Base-by-base conservation (phyloP, 2,329 filamentous ascomycete genomes). In the Karstenula rhodostoma region DNA sequence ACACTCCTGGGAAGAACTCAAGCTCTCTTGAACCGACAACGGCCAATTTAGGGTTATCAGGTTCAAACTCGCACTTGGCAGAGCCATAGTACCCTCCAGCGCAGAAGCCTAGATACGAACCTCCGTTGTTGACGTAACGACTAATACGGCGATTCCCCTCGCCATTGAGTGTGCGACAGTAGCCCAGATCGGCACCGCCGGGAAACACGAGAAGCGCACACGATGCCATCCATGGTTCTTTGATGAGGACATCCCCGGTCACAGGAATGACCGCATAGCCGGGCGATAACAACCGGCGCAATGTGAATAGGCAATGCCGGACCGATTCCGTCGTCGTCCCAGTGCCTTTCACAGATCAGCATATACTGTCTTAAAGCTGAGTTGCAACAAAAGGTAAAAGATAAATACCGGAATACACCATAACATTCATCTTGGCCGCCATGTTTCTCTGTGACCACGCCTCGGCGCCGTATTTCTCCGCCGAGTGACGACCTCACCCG, bases 231-330 rank as follows among this genome's bases (percentile, higher is more conserved):
- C 95, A 99, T 13, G 95, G 95, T 77, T 99, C 95, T 67, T 94
- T 93, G 72, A 97, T 83, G 59, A 99, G 83, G 66, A 90, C 88
- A 7, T 89, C 84, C 59, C 93, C 90, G 29, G 87, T 90, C 63
- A 98, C 86, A 57, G 93, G 90, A 64, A 94, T 94, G 64, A 99
- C 93, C 60, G 94, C 95, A 81, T 99, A 98, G 78, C 94, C 91
- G 53, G 93, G 91, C 3, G 92, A 91, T 25, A 98, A 88, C 4
- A 98, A 86, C 40, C 92, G 89, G 61, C 93, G 91, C 19, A 99
- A 86, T 23, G 93, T 90, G 81, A 91, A 93, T 62, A 97, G 85
- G 78, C 92, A 94, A 77, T 98, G 94, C 50, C 91, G 89, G 62
- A 98, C 92, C 17, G 94, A 97, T 74, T 95, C 92, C 55, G 91